Evolutionary conservation across 2,329 filamentous ascomycete species (phyloP).

Genomic region (Coccinonectria pachysandricola): DNA sequence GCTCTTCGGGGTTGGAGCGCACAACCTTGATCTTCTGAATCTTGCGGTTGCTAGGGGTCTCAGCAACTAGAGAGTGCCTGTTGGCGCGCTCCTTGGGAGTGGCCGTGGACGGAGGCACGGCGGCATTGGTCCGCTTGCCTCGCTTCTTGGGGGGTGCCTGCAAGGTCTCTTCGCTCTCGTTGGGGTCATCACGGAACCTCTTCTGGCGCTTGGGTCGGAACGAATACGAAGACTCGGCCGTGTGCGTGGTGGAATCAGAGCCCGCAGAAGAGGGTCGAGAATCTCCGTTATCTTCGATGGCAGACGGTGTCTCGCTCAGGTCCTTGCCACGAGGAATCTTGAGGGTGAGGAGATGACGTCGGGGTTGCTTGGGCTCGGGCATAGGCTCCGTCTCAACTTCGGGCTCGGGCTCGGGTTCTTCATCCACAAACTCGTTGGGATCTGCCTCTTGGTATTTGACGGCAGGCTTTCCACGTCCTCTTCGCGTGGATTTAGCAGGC

Average conservation of each 20-base stretch:
- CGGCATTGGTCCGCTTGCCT: conserved; percentile 19
- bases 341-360: conserved; percentile 24
- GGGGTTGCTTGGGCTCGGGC: conserved; percentile 18
- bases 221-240: conserved; percentile 40
- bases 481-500: conserved; percentile 14
- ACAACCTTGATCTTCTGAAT: conserved; percentile 30
- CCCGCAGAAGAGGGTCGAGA: conserved; percentile 43
- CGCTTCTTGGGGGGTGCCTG: conserved; percentile 30
- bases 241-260: conserved; percentile 40
- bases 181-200: conserved; percentile 40
- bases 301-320: conserved; percentile 26
- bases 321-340: conserved; percentile 33
- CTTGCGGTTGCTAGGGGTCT: conserved; percentile 20
- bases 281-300: conserved; percentile 32
- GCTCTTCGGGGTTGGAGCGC: conserved; percentile 17
- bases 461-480: conserved; percentile 15
- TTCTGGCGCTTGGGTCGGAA: conserved; percentile 46
- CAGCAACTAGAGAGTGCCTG: conserved; percentile 9
- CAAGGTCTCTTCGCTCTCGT: conserved; percentile 27
- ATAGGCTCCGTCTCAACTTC: too few relatives aligned
- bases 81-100: conserved; percentile 9
- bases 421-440: conserved; percentile 19
- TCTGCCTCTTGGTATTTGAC: conserved; percentile 21
- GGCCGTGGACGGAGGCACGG: conserved; percentile 4
- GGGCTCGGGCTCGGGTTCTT: conserved; percentile 20